Evolutionary conservation across 306 rosid genomes (phyloP).

Genomic region (Albizia julibrissin): DNA sequence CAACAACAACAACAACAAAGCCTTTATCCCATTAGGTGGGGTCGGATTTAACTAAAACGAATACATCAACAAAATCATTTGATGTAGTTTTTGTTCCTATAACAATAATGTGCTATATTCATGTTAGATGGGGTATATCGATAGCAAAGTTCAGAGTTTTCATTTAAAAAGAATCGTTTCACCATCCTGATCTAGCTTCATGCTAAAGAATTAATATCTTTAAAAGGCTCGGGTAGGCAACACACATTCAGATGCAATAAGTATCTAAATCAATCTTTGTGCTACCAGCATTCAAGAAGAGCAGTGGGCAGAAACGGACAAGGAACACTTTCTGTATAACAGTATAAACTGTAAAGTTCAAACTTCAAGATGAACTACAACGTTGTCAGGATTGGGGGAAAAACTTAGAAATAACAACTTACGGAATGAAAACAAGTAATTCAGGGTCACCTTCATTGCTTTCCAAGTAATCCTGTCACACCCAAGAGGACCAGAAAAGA

Average conservation of each 20-base stretch:
- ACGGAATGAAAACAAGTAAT: conserved; percentile 90
- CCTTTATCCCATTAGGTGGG: too few species aligned
- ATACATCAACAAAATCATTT: conserved; percentile 1
- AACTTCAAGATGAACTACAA: background rate
- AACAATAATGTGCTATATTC: background rate
- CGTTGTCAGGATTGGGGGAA: background rate
- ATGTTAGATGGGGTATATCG: conserved; percentile 6
- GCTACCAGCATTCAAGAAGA: background rate
- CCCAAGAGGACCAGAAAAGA: conserved; percentile 27
- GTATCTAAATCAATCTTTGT: conserved; percentile 1
- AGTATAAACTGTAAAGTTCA: background rate
- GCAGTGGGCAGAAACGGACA: conserved; percentile 1
- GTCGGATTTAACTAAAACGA: conserved; percentile 3
- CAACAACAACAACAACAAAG: too few species aligned
- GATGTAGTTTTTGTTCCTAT: background rate
- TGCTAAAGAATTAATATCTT: conserved; percentile 2
- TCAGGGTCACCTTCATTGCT: conserved; percentile 99
- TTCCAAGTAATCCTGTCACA: conserved; percentile 75
- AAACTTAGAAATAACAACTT: conserved; percentile 32
- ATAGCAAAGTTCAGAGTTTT: conserved; percentile 3
- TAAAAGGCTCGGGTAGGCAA: background rate
- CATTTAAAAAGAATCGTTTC: background rate
- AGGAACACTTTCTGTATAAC: background rate
- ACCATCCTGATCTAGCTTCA: background rate
- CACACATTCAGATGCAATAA: conserved; percentile 4